These are phyloP conservation scores for Arachnomyces sp. DNA, from an alignment of 2,329 filamentous ascomycete genomes.

Conservation along the genomic window DNA sequence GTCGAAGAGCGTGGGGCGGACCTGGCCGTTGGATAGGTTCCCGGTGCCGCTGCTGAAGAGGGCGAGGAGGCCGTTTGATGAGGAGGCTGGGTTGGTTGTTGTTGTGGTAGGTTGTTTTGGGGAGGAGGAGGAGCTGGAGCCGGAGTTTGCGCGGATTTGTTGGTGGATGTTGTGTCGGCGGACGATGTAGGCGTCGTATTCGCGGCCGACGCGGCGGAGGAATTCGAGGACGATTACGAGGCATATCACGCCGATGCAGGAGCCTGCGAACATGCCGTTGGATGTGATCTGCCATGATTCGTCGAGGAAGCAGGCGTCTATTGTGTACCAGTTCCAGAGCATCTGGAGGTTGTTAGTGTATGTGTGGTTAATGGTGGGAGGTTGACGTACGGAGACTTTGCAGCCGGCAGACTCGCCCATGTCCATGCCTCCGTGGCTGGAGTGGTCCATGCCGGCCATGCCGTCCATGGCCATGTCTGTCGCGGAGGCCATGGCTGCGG, in stretches of 20 bases:
- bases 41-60: background rate
- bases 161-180: conserved; percentile 37
- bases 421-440: conserved; percentile 11
- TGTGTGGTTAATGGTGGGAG: conserved; percentile 1
- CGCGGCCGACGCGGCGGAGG: conserved; percentile 60
- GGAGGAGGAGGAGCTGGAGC: background rate
- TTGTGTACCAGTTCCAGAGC: conserved; percentile 71
- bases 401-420: conserved; percentile 12
- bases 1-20: conserved; percentile 53
- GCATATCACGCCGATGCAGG: conserved; percentile 68
- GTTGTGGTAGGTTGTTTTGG: background rate
- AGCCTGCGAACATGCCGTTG: conserved; percentile 64
- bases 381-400: conserved; percentile 25
- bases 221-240: conserved; percentile 65
- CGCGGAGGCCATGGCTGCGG: conserved; percentile 3
- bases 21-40: conserved; percentile 18
- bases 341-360: conserved; percentile 43
- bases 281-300: conserved; percentile 61
- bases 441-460: conserved; percentile 10
- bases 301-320: conserved; percentile 64
- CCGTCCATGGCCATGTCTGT: conserved; percentile 4
- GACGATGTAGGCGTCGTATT: conserved; percentile 62
- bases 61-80: too few species aligned
- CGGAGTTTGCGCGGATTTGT: conserved; percentile 11
- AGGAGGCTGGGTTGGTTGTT: background rate